phyloP scores from a whole-genome alignment of 2,329 filamentous ascomycete genomes.

The Penicillium sp. region DNA sequence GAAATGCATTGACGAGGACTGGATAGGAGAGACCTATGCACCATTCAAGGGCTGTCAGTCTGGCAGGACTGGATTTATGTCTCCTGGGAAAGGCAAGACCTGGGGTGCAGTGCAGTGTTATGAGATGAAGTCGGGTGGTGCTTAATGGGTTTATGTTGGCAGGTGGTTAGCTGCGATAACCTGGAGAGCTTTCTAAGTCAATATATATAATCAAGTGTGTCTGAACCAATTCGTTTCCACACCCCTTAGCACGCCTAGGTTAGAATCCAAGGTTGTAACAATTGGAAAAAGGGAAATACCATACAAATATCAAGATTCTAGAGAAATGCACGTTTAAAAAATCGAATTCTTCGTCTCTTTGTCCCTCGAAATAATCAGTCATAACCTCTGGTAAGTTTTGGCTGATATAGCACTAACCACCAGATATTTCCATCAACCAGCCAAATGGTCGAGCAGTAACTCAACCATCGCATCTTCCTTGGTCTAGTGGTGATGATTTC shows the following conservation, averaged over 20 bases:
- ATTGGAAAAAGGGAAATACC: no score
- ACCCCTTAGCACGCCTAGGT: neutral
- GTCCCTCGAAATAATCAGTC: neutral
- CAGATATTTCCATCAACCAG: constrained; percentile 10
- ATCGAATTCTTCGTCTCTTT: neutral
- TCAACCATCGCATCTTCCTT: constrained; percentile 23
- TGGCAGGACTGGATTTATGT: neutral
- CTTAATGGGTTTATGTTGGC: no score
- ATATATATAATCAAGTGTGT: neutral
- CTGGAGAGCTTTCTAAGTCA: no score
- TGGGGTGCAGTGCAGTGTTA: neutral
- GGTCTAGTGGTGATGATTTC: constrained; percentile 33
- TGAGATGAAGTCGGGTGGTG: neutral
- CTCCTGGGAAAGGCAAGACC: neutral
- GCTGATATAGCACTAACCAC: no score
- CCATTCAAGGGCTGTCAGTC: neutral
- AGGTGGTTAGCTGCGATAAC: no score
- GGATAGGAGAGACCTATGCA: neutral
- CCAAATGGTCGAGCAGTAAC: constrained; percentile 28
- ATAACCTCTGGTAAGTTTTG: fast-evolving
- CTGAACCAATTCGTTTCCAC: neutral
- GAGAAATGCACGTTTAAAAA: neutral
- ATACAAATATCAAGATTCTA: no score
- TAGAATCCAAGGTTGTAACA: neutral
- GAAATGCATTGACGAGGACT: neutral